Evolutionary conservation across 2,329 filamentous ascomycete species (phyloP).

Genomic region (Graphilbum fragrans): DNA sequence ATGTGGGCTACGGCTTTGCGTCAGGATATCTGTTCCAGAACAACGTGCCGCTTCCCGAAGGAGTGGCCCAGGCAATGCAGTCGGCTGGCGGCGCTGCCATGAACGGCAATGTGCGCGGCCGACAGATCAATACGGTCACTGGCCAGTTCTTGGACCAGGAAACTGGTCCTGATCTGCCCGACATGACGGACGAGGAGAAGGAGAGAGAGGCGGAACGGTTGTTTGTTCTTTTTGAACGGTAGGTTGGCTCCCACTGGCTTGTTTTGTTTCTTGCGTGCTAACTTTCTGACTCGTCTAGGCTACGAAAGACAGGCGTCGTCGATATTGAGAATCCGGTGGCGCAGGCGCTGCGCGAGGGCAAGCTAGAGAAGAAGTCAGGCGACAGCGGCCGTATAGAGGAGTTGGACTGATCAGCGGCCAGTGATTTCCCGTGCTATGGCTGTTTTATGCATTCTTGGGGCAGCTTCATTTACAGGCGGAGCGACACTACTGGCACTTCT

Average conservation of each 20-base stretch:
- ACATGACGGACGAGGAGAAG: constrained; percentile 88
- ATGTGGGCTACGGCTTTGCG: constrained; percentile 90
- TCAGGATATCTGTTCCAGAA: constrained; percentile 81
- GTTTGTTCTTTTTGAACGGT: constrained; percentile 86
- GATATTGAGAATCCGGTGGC: constrained; percentile 70
- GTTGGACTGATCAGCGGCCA: constrained; percentile 17
- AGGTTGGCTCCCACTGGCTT: constrained; percentile 11
- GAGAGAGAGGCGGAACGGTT: constrained; percentile 80
- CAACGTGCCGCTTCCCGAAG: constrained; percentile 63
- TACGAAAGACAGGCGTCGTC: constrained; percentile 65
- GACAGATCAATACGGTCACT: constrained; percentile 67
- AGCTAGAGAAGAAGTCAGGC: constrained; percentile 55
- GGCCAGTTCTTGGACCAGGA: constrained; percentile 69
- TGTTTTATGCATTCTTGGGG: not conserved
- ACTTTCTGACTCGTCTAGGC: constrained; percentile 19
- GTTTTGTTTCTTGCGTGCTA: not conserved
- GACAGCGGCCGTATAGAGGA: constrained; percentile 40
- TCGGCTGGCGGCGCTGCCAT: constrained; percentile 7
- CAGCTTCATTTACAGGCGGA: not conserved
- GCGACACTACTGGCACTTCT: not conserved
- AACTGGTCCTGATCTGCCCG: constrained; percentile 41
- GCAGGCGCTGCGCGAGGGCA: constrained; percentile 54
- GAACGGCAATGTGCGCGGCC: not conserved
- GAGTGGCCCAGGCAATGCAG: constrained; percentile 17
- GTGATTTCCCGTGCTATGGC: constrained; percentile 1